A percentile compares a stretch with the other conserved stretches of the same genome.
Conservation (phyloP, 306 rosid genomes). For the Morella rubra region DNA sequence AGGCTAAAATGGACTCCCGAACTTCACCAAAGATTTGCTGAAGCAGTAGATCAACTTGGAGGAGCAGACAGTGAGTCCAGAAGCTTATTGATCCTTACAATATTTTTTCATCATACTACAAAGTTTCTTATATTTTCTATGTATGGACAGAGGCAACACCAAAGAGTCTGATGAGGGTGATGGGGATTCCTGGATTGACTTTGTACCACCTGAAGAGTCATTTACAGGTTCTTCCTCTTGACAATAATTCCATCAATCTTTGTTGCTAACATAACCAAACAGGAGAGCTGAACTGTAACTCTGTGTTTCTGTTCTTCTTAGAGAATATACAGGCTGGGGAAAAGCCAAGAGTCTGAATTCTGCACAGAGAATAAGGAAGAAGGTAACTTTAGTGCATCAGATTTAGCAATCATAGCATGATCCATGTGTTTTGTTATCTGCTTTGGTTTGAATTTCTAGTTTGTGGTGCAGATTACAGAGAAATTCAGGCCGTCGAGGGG, state of each 20-base stretch:
- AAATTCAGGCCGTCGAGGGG: constrained; percentile 50
- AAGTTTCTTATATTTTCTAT: constrained; percentile 19
- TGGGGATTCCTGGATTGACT: constrained; percentile 92
- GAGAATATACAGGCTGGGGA: constrained; percentile 93
- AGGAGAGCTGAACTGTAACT: constrained; percentile 20
- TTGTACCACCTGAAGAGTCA: constrained; percentile 98
- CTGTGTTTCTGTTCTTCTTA: constrained; percentile 21
- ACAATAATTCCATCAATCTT: constrained; percentile 22
- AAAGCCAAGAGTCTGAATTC: constrained; percentile 62
- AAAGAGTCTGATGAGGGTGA: constrained; percentile 80
- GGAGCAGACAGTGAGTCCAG: constrained; percentile 81
- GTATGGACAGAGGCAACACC: constrained; percentile 87
- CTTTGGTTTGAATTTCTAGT: constrained; percentile 17
- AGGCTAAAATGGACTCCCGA: constrained; percentile 92
- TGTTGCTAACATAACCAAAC: not conserved
- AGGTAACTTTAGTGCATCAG: constrained; percentile 46
- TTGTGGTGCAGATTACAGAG: constrained; percentile 49
- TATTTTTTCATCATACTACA: not conserved
- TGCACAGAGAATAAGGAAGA: constrained; percentile 52
- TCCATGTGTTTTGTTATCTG: constrained; percentile 17
- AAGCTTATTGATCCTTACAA: constrained; percentile 5
- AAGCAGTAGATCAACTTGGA: constrained; percentile 83
- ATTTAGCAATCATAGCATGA: constrained; percentile 19
- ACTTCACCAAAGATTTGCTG: constrained; percentile 85
- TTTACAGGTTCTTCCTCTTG: constrained; percentile 66